phyloP scores from a whole-genome alignment of 202 grass and related monocot species.

The Setaria viridis region DNA sequence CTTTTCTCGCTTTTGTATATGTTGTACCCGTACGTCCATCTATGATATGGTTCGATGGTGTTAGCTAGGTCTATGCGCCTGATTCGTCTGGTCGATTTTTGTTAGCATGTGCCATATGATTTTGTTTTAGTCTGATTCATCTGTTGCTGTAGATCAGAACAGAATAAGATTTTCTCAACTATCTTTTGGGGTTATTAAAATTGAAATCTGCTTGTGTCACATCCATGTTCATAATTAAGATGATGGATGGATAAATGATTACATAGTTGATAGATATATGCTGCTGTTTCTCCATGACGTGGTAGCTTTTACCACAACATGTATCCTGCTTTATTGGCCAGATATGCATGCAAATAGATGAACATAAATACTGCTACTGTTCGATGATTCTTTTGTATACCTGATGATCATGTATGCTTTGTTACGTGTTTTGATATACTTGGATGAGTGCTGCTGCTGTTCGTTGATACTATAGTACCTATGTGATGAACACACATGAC shows the following conservation, averaged over 20 bases:
- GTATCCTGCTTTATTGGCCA: not conserved
- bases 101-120: not conserved
- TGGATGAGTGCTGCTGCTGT: not conserved
- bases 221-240: not conserved
- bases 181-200: not conserved
- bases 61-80: not conserved
- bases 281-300: not conserved
- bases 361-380: not conserved
- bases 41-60: not conserved
- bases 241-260: not conserved
- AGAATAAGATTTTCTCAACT: not conserved
- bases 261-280: not conserved
- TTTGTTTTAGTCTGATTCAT: not conserved
- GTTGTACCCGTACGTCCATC: too few species aligned
- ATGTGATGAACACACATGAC: not conserved
- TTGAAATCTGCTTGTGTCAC: not conserved
- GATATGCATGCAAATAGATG: not conserved
- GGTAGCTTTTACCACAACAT: not conserved
- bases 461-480: not conserved
- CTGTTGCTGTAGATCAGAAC: not conserved
- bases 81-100: not conserved
- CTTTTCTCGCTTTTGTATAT: not conserved
- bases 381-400: not conserved
- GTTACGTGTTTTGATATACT: not conserved
- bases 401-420: not conserved